Percentiles rank a stretch among this genome's conserved stretches.
These are phyloP conservation scores for Fusarium anthophilum DNA, from an alignment of 2,329 filamentous ascomycete species.

Conservation along the genomic window DNA sequence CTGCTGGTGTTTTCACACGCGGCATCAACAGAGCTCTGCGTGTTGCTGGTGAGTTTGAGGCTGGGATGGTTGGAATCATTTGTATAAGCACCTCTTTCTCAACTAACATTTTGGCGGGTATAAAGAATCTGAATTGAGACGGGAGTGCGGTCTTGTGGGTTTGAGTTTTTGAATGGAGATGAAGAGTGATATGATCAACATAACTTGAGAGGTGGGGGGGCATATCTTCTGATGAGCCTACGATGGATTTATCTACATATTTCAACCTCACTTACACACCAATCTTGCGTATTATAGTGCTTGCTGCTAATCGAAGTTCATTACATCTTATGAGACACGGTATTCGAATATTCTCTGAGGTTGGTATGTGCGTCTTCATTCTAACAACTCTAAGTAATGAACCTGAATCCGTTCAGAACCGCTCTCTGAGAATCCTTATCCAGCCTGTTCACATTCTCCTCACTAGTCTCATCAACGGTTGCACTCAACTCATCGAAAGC, in stretches of 20 bases:
- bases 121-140: not conserved
- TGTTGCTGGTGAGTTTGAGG: not conserved
- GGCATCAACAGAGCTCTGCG: not conserved
- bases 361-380: rapidly evolving
- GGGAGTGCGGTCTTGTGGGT: not conserved
- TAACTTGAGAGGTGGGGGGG: rapidly evolving
- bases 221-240: not conserved
- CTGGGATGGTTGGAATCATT: no score
- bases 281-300: no score
- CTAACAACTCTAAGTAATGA: not conserved
- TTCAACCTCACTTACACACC: rapidly evolving
- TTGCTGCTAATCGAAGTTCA: not conserved
- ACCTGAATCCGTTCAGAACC: not conserved
- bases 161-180: not conserved
- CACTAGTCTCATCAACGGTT: not conserved
- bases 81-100: not conserved
- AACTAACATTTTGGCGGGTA: not conserved
- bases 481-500: not conserved
- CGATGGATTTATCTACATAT: rapidly evolving
- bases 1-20: not conserved
- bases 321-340: rapidly evolving
- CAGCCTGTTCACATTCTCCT: not conserved
- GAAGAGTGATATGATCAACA: not conserved
- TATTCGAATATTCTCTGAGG: rapidly evolving
- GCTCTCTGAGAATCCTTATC: not conserved